These are phyloP conservation scores for Mentha longifolia DNA, from an alignment of 257 asterid species.

Conservation along the genomic window DNA sequence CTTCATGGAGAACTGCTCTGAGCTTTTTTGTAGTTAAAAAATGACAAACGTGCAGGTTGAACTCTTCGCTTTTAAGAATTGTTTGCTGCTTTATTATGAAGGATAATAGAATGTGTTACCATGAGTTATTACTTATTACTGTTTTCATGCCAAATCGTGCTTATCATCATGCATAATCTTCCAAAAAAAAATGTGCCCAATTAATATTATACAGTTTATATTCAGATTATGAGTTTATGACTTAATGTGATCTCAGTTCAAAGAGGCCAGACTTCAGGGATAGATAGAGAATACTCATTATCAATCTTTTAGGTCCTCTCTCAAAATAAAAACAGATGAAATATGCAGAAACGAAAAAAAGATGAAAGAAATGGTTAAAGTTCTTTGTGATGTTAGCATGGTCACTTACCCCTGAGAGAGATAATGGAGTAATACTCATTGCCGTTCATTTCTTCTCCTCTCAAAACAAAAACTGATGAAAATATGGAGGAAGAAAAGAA, in stretches of 20 bases:
- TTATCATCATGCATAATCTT: neutral
- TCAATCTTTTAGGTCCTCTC: no score
- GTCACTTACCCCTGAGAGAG: no score
- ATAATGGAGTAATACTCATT: no score
- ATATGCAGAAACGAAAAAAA: no score
- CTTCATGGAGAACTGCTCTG: conserved; percentile 48
- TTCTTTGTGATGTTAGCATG: no score
- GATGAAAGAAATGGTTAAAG: no score
- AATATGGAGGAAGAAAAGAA: no score
- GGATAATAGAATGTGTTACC: conserved; percentile 2
- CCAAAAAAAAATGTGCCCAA: neutral
- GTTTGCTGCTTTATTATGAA: neutral
- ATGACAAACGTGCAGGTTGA: conserved; percentile 56
- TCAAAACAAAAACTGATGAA: no score
- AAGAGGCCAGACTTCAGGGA: neutral
- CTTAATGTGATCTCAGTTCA: neutral
- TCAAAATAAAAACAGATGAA: no score
- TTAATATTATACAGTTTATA: neutral
- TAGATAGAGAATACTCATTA: neutral
- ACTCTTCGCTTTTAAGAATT: conserved; percentile 12
- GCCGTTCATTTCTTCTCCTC: no score
- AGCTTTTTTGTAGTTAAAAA: conserved; percentile 43
- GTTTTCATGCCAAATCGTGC: conserved; percentile 20
- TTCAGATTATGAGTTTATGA: neutral
- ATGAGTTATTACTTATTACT: neutral